These are phyloP conservation scores for Aulographum hederae DNA, from an alignment of 2,329 filamentous ascomycete genomes.

Conservation along the genomic window DNA sequence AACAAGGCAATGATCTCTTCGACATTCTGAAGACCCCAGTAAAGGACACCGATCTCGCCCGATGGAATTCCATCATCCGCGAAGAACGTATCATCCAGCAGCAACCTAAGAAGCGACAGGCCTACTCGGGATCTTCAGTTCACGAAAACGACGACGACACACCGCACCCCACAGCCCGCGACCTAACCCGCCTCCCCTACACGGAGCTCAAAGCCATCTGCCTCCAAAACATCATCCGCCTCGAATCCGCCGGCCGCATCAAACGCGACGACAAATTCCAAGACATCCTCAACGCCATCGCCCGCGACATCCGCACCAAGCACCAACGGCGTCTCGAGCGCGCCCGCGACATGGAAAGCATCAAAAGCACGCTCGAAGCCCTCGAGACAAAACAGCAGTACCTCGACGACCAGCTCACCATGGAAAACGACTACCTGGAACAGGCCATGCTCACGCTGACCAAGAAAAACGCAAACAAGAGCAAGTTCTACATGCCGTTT, in stretches of 20 bases:
- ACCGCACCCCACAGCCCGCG: constrained; percentile 41
- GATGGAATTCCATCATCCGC: constrained; percentile 63
- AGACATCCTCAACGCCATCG: constrained; percentile 93
- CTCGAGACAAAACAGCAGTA: constrained; percentile 77
- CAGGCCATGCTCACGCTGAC: constrained; percentile 94
- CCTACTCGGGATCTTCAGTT: constrained; percentile 72
- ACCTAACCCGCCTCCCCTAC: constrained; percentile 80
- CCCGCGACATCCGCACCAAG: constrained; percentile 91
- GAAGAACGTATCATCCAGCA: constrained; percentile 49
- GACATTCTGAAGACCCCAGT: constrained; percentile 91
- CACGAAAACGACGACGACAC: constrained; percentile 24
- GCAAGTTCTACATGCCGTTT: constrained; percentile 86
- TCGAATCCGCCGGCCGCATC: constrained; percentile 77
- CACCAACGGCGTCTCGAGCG: constrained; percentile 82
- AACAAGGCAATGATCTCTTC: constrained; percentile 79
- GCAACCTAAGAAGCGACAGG: constrained; percentile 46
- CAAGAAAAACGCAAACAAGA: constrained; percentile 91
- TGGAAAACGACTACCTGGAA: constrained; percentile 98
- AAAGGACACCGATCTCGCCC: constrained; percentile 67
- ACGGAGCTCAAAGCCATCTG: constrained; percentile 83
- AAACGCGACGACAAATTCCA: constrained; percentile 82
- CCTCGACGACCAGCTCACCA: constrained; percentile 87
- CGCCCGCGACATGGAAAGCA: constrained; percentile 75
- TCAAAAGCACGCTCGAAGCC: constrained; percentile 55
- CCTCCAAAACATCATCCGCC: constrained; percentile 77